These are phyloP conservation scores for Penicillium vulpinum DNA, from an alignment of 2,329 filamentous ascomycete genomes.

Conservation along the genomic window DNA sequence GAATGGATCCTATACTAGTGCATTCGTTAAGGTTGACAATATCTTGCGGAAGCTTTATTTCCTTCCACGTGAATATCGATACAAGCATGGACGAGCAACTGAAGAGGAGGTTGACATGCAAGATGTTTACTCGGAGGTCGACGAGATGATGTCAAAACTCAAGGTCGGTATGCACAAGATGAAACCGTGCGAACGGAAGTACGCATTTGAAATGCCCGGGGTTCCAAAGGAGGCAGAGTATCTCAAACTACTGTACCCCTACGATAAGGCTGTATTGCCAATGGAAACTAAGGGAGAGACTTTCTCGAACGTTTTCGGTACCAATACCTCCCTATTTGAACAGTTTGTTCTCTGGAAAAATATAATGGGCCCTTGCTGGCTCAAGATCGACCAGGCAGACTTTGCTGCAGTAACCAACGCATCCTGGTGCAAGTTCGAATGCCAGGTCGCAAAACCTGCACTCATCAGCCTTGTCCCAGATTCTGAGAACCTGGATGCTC, in stretches of 20 bases:
- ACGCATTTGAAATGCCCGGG: slow-evolving; percentile 87
- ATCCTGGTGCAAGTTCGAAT: slow-evolving; percentile 95
- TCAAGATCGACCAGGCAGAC: slow-evolving; percentile 83
- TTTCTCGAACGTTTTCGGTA: slow-evolving; percentile 90
- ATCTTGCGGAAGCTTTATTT: slow-evolving; percentile 92
- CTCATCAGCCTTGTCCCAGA: slow-evolving; percentile 72
- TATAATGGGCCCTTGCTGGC: slow-evolving; percentile 98
- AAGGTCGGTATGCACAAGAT: slow-evolving; percentile 89
- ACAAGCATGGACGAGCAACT: slow-evolving; percentile 64
- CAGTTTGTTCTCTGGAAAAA: slow-evolving; percentile 99
- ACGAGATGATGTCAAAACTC: slow-evolving; percentile 81
- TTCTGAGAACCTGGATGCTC: slow-evolving; percentile 76
- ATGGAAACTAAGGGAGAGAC: slow-evolving; percentile 75
- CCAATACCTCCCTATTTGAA: slow-evolving; percentile 91
- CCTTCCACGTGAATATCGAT: slow-evolving; percentile 70
- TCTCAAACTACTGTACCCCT: slow-evolving; percentile 93
- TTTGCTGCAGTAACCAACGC: slow-evolving; percentile 84
- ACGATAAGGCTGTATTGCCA: slow-evolving; percentile 76
- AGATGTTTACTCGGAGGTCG: slow-evolving; percentile 88
- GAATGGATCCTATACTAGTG: slow-evolving; percentile 76
- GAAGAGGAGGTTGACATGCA: slow-evolving; percentile 79
- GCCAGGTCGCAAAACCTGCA: slow-evolving; percentile 75
- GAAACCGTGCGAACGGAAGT: slow-evolving; percentile 85
- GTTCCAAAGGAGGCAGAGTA: slow-evolving; percentile 90
- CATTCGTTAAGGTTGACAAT: slow-evolving; percentile 95